Evolutionary conservation across 208 protist species (phyloP), one percentile per base, ranked within the genome.

Genomic region (Trichomonas gallinae): DNA sequence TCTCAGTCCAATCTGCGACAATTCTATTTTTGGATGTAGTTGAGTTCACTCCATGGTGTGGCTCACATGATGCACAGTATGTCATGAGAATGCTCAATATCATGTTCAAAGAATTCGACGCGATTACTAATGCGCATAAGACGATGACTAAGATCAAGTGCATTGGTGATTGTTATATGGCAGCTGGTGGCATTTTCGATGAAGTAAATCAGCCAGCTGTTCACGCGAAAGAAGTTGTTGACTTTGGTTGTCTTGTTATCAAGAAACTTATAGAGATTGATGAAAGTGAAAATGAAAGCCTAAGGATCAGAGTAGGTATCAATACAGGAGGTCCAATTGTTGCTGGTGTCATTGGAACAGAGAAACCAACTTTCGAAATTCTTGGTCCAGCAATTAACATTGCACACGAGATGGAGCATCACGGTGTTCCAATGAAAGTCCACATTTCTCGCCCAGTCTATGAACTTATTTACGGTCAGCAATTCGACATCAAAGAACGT

Each of bases 111-210:
- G 23, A 48, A 23, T 93, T 51, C 15, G 87, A 93, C 46, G 17
- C 87, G 31, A 58, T 34, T 8, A 34, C 45, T 26, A 38, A 34
- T 13, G 13, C 42, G 8, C 13, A 40, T 26, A 51, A 93, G 8
- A 58, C 44, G 15, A 42, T 93, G 44, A 58, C 44, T 15, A 93
- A 93, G 44, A 93, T 93, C 31, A 93, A 93, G 51, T 93, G 40
- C 17, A 93, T 93, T 51, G 87, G 87, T 38, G 87, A 93, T 51
- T 48, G 44, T 93, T 93, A 93, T 51, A 93, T 93, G 87, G 87
- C 87, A 38, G 87, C 87, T 11, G 87, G 44, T 93, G 87, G 87
- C 38, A 58, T 93, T 0, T 93, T 93, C 31, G 26, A 40, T 51
- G 44, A 48, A 38, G 26, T 51, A 15, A 58, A 48, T 48, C 87